phyloP scores from a whole-genome alignment of 345 rosid genomes.

The Clausena lansium region DNA sequence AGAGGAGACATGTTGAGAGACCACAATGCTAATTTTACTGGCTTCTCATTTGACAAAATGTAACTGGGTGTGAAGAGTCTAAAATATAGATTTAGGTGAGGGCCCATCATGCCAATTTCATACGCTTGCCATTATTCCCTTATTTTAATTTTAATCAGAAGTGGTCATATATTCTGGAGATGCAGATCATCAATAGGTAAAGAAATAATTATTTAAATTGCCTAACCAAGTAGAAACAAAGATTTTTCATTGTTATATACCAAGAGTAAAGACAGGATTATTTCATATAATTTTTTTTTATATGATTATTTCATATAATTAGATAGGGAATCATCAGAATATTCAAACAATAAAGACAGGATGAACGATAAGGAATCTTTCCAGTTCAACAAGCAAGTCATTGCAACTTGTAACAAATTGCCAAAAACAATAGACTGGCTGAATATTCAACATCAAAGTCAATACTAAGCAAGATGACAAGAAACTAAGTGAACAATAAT shows the following conservation, averaged over 20 bases:
- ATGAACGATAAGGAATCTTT: background rate
- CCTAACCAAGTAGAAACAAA: background rate
- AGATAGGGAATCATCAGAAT: background rate
- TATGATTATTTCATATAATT: background rate
- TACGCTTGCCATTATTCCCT: no score
- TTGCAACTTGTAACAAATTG: background rate
- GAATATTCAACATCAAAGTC: slow-evolving; percentile 6
- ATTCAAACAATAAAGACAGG: background rate
- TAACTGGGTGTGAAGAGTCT: no score
- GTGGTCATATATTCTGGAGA: no score
- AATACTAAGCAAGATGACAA: background rate
- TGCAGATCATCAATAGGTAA: no score
- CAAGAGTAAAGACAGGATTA: background rate
- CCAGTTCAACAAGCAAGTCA: background rate
- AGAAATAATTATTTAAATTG: background rate
- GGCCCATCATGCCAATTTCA: no score
- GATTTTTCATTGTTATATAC: background rate
- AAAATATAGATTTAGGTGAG: no score
- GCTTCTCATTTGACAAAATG: no score
- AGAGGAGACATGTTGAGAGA: no score
- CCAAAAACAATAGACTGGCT: background rate
- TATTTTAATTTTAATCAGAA: no score
- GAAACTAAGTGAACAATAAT: background rate
- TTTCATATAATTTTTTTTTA: background rate
- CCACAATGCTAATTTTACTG: no score